Conservation (phyloP, 305 asterid genomes). For the Rubia peregrina region DNA sequence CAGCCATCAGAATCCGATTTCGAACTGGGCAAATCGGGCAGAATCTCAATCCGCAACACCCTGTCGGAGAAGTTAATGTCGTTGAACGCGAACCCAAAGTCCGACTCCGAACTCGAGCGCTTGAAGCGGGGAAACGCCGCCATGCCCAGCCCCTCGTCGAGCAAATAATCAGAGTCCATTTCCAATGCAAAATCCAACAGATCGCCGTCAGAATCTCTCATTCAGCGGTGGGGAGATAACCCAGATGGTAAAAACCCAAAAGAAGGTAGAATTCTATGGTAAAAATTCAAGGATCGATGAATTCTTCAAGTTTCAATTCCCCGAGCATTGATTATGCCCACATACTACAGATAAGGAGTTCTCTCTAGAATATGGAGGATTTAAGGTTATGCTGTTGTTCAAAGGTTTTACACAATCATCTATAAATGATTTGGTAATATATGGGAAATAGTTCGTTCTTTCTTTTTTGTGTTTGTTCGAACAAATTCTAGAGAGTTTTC, state of each 20-base stretch:
- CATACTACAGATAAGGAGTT: background rate
- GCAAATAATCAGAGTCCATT: conserved; percentile 45
- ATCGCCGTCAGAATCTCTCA: conserved; percentile 22
- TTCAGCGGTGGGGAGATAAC: background rate
- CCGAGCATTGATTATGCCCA: background rate
- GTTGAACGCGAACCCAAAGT: conserved; percentile 92
- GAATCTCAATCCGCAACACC: conserved; percentile 70
- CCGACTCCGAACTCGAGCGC: conserved; percentile 28
- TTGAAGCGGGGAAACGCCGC: conserved; percentile 4
- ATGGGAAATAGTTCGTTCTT: background rate
- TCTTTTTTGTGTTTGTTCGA: background rate
- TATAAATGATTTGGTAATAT: no score
- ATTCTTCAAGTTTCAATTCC: background rate
- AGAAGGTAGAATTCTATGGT: no score
- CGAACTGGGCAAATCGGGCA: conserved; percentile 46
- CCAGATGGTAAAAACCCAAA: background rate
- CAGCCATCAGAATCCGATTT: conserved; percentile 36
- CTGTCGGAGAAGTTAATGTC: conserved; percentile 92
- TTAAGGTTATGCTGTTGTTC: background rate
- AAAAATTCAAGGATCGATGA: background rate
- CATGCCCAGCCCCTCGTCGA: conserved; percentile 17
- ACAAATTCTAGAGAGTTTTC: background rate
- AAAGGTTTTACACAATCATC: background rate
- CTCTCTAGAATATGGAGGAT: background rate
- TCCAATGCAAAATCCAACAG: conserved; percentile 23